Conservation (phyloP, 768 basidiomycete species). For the Leccinum subtestaceum region DNA sequence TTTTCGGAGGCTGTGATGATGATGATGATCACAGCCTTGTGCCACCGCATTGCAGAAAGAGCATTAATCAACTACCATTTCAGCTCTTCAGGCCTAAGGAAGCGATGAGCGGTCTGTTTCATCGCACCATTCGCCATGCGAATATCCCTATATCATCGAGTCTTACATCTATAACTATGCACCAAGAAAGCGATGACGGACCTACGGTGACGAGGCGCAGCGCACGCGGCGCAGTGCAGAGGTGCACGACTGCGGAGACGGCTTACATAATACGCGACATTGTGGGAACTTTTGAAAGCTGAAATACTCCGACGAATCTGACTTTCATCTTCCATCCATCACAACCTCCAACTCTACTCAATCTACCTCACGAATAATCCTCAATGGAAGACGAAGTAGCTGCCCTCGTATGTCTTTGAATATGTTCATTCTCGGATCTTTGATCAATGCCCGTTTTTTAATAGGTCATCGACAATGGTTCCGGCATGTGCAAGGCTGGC, state of each 20-base stretch:
- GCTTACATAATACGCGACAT: neutral
- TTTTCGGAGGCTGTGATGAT: neutral
- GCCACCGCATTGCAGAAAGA: no score
- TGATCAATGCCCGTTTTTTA: constrained; percentile 2
- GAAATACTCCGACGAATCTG: constrained; percentile 27
- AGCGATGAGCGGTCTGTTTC: no score
- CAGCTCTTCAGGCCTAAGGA: no score
- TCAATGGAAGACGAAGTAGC: constrained; percentile 68
- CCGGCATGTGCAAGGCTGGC: constrained; percentile 99
- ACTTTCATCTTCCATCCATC: constrained; percentile 20
- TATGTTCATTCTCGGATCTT: neutral
- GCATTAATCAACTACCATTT: neutral
- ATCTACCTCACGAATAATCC: constrained; percentile 23
- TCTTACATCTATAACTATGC: no score
- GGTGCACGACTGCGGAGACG: neutral
- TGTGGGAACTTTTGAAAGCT: constrained; percentile 21
- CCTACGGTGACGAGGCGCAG: no score
- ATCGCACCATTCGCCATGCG: no score
- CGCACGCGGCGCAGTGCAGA: no score
- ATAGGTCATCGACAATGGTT: constrained; percentile 89
- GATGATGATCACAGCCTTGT: neutral
- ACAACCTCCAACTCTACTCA: constrained; percentile 16
- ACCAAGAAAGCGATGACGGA: no score
- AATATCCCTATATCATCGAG: no score
- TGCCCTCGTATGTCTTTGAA: constrained; percentile 40